These are phyloP conservation scores for Kurtzmaniella quercitrusa DNA, from an alignment of 1,139 yeast species.

Conservation along the genomic window DNA sequence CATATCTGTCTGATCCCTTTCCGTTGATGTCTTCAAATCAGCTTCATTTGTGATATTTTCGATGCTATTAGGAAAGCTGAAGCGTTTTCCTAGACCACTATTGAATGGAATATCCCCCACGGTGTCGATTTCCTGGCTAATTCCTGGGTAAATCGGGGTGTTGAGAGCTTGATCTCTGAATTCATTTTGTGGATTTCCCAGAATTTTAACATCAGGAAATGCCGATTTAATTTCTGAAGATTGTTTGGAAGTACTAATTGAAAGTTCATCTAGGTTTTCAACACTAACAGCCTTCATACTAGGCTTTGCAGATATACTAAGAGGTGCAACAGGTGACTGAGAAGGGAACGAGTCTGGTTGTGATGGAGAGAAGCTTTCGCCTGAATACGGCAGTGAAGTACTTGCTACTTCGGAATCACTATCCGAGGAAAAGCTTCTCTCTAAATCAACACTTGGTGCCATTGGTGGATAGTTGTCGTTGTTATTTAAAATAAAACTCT, in stretches of 20 bases:
- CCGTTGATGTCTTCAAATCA: constrained; percentile 15
- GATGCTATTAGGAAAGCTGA: constrained; percentile 37
- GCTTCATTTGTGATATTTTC: constrained; percentile 33
- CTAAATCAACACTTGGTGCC: background rate
- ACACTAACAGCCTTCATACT: too few species aligned
- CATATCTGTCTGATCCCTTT: background rate
- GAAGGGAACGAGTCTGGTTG: background rate
- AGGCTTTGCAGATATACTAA: background rate
- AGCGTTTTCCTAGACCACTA: constrained; percentile 32
- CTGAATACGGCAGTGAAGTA: background rate
- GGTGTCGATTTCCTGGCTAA: background rate
- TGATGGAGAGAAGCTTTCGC: too few species aligned
- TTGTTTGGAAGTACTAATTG: too few species aligned
- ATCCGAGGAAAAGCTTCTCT: background rate
- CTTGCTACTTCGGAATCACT: background rate
- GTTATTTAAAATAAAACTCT: background rate
- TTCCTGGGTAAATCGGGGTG: background rate
- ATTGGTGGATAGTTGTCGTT: background rate
- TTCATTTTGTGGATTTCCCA: too few species aligned
- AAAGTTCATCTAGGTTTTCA: too few species aligned
- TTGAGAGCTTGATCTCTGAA: background rate
- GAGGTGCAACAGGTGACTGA: background rate
- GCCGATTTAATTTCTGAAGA: too few species aligned
- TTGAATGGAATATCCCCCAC: constrained; percentile 17
- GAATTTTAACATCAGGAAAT: too few species aligned